These are phyloP conservation scores for Rhodosporidiobolus sp. DNA, from an alignment of 768 basidiomycete genomes.

Conservation along the genomic window DNA sequence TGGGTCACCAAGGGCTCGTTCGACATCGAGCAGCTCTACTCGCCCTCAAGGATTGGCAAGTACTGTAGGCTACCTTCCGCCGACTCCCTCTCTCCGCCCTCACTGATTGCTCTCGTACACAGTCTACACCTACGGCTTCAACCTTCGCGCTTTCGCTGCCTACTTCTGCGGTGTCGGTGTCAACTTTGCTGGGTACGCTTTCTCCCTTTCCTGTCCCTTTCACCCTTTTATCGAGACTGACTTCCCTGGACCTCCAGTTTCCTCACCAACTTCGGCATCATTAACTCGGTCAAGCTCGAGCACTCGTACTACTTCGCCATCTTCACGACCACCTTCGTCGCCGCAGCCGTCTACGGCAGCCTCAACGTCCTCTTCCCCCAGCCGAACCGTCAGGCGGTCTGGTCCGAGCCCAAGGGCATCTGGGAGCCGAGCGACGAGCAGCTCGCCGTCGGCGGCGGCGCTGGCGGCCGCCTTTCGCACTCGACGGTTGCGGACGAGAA, in stretches of 20 bases:
- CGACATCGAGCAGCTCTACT: slow-evolving; percentile 12
- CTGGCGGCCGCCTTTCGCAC: background rate
- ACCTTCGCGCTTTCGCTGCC: slow-evolving; percentile 14
- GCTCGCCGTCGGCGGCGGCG: background rate
- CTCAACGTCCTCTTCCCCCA: slow-evolving; percentile 7
- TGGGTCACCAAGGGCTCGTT: slow-evolving; percentile 28
- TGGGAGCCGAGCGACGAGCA: slow-evolving; percentile 13
- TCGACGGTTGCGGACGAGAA: too few species aligned
- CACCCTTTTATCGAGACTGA: background rate
- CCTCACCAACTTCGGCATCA: slow-evolving; percentile 21
- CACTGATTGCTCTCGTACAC: background rate
- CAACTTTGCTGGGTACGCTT: slow-evolving; percentile 5
- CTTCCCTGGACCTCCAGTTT: background rate
- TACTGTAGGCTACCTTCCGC: slow-evolving; percentile 6
- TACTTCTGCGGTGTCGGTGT: slow-evolving; percentile 19
- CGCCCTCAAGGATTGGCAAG: background rate
- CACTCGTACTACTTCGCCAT: slow-evolving; percentile 22
- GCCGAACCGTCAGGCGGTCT: background rate
- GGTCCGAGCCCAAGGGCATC: slow-evolving; percentile 21
- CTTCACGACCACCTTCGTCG: slow-evolving; percentile 11
- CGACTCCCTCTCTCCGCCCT: too few species aligned
- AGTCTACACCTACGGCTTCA: slow-evolving; percentile 15
- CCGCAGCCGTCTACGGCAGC: slow-evolving; percentile 10
- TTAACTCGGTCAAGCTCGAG: background rate
- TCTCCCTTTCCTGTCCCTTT: background rate